Conservation (phyloP, 345 rosid genomes). For the Garcia nutans region DNA sequence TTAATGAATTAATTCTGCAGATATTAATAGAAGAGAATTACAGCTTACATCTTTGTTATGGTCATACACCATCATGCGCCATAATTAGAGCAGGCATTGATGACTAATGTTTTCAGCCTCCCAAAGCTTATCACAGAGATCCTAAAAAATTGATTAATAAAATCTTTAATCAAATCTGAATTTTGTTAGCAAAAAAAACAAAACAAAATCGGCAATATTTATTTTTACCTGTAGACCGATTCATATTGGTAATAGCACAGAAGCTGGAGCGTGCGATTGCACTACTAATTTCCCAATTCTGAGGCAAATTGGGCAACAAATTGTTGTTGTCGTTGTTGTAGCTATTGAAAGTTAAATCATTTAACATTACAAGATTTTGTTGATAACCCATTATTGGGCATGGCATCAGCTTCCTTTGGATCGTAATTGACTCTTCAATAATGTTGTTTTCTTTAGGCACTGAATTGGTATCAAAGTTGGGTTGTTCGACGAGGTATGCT, state of each 20-base stretch:
- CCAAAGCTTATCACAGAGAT: constrained; percentile 33
- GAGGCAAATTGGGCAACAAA: constrained; percentile 38
- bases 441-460: constrained; percentile 1
- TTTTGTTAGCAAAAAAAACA: not conserved
- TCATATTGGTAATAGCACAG: constrained; percentile 35
- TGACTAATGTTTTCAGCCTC: constrained; percentile 17
- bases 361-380: constrained; percentile 31
- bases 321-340: constrained; percentile 19
- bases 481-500: not conserved
- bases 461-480: constrained; percentile 4
- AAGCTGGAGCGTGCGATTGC: constrained; percentile 43
- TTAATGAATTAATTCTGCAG: not conserved
- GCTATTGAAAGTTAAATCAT: constrained; percentile 32
- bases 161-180: not conserved
- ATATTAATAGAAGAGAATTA: not conserved
- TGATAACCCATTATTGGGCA: constrained; percentile 34
- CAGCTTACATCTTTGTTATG: constrained; percentile 11
- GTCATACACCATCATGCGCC: not conserved
- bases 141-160: constrained; percentile 40
- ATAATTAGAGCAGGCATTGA: not conserved
- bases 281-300: constrained; percentile 44
- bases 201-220: not conserved
- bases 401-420: constrained; percentile 36
- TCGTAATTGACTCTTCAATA: constrained; percentile 28
- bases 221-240: constrained; percentile 38